phyloP scores from a whole-genome alignment of 208 protist species.

The Trypanosomatidae sp. region DNA sequence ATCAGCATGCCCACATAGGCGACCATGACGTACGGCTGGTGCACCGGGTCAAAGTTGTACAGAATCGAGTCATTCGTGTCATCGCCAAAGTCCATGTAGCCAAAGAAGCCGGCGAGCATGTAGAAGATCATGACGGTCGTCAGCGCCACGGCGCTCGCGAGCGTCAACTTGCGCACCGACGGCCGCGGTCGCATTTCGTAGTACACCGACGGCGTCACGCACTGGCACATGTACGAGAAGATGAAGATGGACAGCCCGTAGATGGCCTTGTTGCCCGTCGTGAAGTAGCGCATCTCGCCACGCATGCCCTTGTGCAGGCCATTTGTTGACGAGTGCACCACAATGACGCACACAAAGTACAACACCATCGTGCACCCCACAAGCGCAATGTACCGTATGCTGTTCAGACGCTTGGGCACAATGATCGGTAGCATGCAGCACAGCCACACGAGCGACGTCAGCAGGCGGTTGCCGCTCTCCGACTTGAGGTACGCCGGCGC shows the following conservation, averaged over 20 bases:
- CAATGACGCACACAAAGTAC: conserved; percentile 40
- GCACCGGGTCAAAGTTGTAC: conserved; percentile 38
- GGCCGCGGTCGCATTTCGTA: conserved; percentile 22
- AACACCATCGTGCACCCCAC: conserved; percentile 48
- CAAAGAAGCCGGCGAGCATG: conserved; percentile 39
- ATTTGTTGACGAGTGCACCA: conserved; percentile 28
- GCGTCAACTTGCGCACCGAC: conserved; percentile 27
- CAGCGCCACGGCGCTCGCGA: conserved; percentile 27
- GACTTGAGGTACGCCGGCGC: conserved; percentile 26
- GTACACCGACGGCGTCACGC: conserved; percentile 35
- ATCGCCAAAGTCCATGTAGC: conserved; percentile 62
- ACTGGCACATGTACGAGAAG: conserved; percentile 61
- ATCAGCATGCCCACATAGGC: conserved; percentile 54
- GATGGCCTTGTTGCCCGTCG: conserved; percentile 29
- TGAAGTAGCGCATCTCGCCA: conserved; percentile 19
- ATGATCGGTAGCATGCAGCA: conserved; percentile 43
- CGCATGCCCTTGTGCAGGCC: conserved; percentile 21
- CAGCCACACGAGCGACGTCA: conserved; percentile 29
- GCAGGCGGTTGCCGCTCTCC: conserved; percentile 13
- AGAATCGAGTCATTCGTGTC: conserved; percentile 23
- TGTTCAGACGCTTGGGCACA: conserved; percentile 26
- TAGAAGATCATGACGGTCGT: conserved; percentile 41
- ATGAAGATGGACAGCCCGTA: conserved; percentile 51
- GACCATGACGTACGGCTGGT: conserved; percentile 42
- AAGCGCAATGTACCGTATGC: conserved; percentile 54